Evolutionary conservation across 1,284 basidiomycete genomes (phyloP).

Genomic region (Ganoderma boninense): DNA sequence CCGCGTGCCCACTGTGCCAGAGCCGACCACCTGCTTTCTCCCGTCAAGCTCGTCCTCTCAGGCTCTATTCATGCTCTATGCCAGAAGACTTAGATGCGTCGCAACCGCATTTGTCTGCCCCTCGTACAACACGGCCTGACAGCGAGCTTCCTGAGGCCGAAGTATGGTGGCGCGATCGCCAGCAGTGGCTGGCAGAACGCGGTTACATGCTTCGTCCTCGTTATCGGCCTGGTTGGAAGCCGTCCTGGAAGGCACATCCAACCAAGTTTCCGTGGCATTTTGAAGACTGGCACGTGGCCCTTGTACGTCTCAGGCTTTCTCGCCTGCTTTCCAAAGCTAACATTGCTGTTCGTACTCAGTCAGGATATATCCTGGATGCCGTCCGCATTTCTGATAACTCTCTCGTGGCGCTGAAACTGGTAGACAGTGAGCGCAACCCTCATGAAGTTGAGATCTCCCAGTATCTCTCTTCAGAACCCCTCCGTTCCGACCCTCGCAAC

Average conservation of each 20-base stretch:
- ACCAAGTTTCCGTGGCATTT: not conserved
- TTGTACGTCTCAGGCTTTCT: too few species aligned
- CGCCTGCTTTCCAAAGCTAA: too few species aligned
- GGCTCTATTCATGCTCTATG: too few species aligned
- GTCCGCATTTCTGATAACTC: constrained; percentile 16
- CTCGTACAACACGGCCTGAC: too few species aligned
- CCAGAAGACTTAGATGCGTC: too few species aligned
- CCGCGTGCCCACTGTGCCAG: too few species aligned
- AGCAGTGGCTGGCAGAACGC: constrained; percentile 23
- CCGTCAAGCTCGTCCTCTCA: too few species aligned
- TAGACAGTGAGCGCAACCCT: not conserved
- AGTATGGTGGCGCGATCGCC: constrained; percentile 18
- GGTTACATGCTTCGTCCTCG: constrained; percentile 33
- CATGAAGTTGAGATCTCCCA: constrained; percentile 30
- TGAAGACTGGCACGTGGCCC: constrained; percentile 19
- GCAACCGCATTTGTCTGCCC: too few species aligned
- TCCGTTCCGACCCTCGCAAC: constrained; percentile 35
- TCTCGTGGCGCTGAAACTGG: constrained; percentile 20
- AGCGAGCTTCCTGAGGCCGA: not conserved
- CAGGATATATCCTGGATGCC: constrained; percentile 24
- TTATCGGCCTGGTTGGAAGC: constrained; percentile 27
- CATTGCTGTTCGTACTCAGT: constrained; percentile 13
- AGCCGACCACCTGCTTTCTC: too few species aligned
- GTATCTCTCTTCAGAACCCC: constrained; percentile 14
- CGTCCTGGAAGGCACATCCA: constrained; percentile 22